Evolutionary conservation across 2,329 filamentous ascomycete genomes (phyloP).

Genomic region (Aspergillus transmontanensis): DNA sequence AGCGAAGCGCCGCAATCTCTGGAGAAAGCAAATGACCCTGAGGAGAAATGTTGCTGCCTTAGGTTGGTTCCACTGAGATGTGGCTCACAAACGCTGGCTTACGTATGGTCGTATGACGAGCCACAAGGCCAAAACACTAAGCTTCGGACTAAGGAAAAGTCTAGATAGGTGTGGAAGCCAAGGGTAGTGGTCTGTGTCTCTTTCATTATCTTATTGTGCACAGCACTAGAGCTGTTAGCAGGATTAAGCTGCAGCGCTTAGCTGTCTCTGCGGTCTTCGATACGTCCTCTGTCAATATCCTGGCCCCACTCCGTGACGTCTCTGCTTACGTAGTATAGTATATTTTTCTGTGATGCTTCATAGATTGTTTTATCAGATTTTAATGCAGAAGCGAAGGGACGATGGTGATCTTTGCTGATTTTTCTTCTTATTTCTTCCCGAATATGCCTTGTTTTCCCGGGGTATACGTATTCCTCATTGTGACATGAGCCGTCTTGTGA

Average conservation of each 20-base stretch:
- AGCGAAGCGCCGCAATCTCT: constrained; percentile 5
- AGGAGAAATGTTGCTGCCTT: constrained; percentile 10
- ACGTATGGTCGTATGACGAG: constrained; percentile 9
- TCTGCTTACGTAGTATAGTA: constrained; percentile 23
- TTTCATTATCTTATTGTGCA: neutral
- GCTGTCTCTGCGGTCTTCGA: neutral
- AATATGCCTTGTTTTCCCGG: neutral
- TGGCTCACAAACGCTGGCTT: constrained; percentile 10
- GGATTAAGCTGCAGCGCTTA: constrained; percentile 4
- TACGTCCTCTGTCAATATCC: constrained; percentile 10
- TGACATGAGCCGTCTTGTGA: neutral
- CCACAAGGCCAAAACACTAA: constrained; percentile 6
- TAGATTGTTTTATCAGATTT: constrained; percentile 9
- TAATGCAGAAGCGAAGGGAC: neutral
- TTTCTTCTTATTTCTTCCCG: neutral
- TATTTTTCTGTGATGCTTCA: neutral
- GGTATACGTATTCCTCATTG: neutral
- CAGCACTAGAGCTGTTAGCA: neutral
- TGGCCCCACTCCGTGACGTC: constrained; percentile 25
- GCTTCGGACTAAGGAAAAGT: constrained; percentile 2
- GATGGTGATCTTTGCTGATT: neutral
- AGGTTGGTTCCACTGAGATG: constrained; percentile 1
- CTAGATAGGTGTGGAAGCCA: constrained; percentile 6
- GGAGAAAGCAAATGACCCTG: constrained; percentile 6
- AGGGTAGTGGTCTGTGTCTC: neutral